Percentiles rank a stretch among this genome's conserved stretches.
Conservation (phyloP, 768 basidiomycete species). For the Porphyrellus cyaneotinctus region DNA sequence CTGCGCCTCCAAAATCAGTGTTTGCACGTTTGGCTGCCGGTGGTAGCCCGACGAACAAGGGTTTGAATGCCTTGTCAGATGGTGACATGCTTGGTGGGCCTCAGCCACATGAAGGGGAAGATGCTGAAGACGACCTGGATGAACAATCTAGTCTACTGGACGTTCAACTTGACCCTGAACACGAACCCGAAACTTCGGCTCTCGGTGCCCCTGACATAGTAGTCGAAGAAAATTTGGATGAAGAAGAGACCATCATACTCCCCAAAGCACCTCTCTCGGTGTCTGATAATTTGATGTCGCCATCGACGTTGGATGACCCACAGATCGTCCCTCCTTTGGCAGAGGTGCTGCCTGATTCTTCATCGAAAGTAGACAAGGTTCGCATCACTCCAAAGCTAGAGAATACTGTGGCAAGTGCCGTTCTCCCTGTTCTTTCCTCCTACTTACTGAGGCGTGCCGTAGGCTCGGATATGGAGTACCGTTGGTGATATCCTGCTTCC, state of each 20-base stretch:
- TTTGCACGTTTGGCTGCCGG: conserved; percentile 23
- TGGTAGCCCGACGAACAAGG: conserved; percentile 6
- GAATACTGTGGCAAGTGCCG: conserved; percentile 51
- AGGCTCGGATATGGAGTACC: conserved; percentile 70
- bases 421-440: neutral
- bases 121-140: neutral
- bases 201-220: conserved; percentile 1
- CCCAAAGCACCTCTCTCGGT: conserved; percentile 10
- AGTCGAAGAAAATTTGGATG: conserved; percentile 19
- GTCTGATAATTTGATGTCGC: neutral
- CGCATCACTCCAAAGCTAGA: conserved; percentile 63
- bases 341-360: conserved; percentile 8
- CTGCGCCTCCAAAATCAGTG: conserved; percentile 29
- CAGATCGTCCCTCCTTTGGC: conserved; percentile 3
- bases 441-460: neutral
- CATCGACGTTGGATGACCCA: neutral
- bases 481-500: conserved; percentile 63
- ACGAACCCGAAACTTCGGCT: neutral
- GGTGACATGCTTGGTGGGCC: conserved; percentile 7
- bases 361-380: conserved; percentile 35
- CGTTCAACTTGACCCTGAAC: conserved; percentile 5
- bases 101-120: neutral
- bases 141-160: conserved; percentile 16
- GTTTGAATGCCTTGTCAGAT: neutral
- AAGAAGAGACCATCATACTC: conserved; percentile 32